Conservation (phyloP, 2,329 filamentous ascomycete genomes). For the Tolypocladium inflatum region DNA sequence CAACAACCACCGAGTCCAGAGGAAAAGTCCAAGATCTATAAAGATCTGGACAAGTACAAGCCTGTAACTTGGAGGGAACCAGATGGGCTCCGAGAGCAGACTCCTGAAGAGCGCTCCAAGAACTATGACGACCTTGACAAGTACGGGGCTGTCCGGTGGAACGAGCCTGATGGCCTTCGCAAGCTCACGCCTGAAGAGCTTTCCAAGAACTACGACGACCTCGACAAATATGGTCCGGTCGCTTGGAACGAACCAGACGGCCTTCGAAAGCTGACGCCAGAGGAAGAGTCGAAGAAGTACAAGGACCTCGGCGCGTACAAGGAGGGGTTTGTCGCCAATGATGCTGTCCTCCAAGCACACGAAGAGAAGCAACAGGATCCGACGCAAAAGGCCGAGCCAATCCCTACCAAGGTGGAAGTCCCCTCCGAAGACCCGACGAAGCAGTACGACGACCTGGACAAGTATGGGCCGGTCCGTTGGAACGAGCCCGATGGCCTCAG, state of each 20-base stretch:
- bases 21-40: conserved; percentile 21
- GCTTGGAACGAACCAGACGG: conserved; percentile 20
- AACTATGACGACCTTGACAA: conserved; percentile 28
- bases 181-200: conserved; percentile 22
- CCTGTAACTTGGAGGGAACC: conserved; percentile 27
- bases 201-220: conserved; percentile 30
- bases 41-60: conserved; percentile 32
- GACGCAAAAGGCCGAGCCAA: conserved; percentile 5
- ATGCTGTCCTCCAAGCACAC: conserved; percentile 6
- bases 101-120: conserved; percentile 24
- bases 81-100: conserved; percentile 25
- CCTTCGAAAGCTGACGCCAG: conserved; percentile 12
- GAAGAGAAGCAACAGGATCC: conserved; percentile 5
- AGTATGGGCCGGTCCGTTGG: conserved; percentile 24
- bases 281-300: conserved; percentile 21
- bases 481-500: conserved; percentile 26
- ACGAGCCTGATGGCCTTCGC: conserved; percentile 25
- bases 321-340: conserved; percentile 3
- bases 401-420: conserved; percentile 9
- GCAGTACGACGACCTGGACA: conserved; percentile 27
- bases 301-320: conserved; percentile 25
- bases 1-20: conserved; percentile 15
- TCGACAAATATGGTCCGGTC: conserved; percentile 21
- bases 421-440: conserved; percentile 23
- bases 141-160: conserved; percentile 24